Conservation (phyloP, 148 eudicot genomes). For the Agrostemma githago region DNA sequence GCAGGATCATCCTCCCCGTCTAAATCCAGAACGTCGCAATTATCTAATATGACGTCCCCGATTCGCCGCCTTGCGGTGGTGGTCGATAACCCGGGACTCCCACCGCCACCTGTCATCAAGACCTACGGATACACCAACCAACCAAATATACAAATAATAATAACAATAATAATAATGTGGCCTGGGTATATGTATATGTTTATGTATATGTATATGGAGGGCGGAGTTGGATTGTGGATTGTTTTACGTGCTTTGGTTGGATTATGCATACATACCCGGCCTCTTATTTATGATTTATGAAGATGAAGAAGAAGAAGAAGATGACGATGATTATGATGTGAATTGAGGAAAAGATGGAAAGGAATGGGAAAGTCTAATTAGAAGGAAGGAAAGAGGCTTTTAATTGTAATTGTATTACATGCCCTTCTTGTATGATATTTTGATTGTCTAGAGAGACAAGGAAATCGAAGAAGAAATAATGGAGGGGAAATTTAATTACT, state of each 20-base stretch:
- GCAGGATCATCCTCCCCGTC: neutral
- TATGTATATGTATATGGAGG: no score
- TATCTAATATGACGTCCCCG: conserved; percentile 9
- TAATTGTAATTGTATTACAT: neutral
- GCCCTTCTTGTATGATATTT: neutral
- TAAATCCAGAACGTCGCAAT: neutral
- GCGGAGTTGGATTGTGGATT: no score
- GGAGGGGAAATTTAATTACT: neutral
- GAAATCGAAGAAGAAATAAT: neutral
- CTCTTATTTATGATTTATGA: no score
- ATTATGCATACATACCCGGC: no score
- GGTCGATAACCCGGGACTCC: conserved; percentile 10
- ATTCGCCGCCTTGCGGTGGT: conserved; percentile 9
- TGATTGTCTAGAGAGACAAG: neutral
- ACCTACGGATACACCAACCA: neutral
- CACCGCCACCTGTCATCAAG: conserved; percentile 9
- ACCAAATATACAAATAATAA: no score
- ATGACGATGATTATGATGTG: no score
- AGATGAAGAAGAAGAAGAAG: no score
- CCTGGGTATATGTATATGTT: no score
- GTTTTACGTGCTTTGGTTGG: no score
- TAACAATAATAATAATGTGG: no score
- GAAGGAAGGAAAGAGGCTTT: neutral
- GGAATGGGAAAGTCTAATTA: neutral
- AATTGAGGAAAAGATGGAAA: no score